Evolutionary conservation across 768 basidiomycete species (phyloP).

Genomic region (Auricularia sp.): DNA sequence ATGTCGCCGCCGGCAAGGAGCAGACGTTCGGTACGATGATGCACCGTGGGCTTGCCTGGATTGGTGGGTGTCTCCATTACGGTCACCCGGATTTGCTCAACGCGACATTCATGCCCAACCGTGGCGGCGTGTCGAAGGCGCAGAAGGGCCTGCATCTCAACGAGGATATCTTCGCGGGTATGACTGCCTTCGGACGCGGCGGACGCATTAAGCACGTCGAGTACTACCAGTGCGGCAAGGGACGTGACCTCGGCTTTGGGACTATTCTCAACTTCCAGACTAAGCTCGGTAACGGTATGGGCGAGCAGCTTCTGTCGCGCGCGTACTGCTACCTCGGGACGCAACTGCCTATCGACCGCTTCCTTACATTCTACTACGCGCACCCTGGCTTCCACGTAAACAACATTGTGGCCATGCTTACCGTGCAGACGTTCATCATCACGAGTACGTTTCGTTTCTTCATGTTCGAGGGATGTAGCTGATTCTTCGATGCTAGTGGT

Average conservation of each 20-base stretch:
- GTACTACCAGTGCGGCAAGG: conserved; percentile 98
- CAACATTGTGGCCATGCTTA: conserved; percentile 96
- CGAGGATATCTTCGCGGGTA: conserved; percentile 99
- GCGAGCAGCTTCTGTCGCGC: conserved; percentile 97
- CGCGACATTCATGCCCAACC: conserved; percentile 93
- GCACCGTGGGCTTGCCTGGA: conserved; percentile 93
- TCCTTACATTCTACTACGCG: conserved; percentile 99
- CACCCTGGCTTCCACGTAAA: conserved; percentile 99
- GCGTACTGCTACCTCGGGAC: conserved; percentile 99
- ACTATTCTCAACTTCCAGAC: conserved; percentile 99
- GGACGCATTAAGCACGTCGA: conserved; percentile 98
- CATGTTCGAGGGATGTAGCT: too few relatives aligned
- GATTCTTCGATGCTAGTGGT: too few relatives aligned
- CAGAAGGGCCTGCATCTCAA: conserved; percentile 99
- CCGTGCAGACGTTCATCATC: conserved; percentile 90
- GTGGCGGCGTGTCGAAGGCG: conserved; percentile 96
- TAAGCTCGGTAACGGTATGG: conserved; percentile 99
- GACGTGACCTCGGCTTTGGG: conserved; percentile 96
- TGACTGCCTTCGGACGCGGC: conserved; percentile 95
- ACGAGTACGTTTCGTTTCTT: conserved; percentile 52
- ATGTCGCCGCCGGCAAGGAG: conserved; percentile 97
- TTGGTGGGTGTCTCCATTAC: conserved; percentile 97
- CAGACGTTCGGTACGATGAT: conserved; percentile 98
- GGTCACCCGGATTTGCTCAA: conserved; percentile 99
- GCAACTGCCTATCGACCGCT: conserved; percentile 93